Evolutionary conservation across 2,329 filamentous ascomycete genomes (phyloP), one percentile per base, ranked within the genome.

Genomic region (Cladophialophora immunda): DNA sequence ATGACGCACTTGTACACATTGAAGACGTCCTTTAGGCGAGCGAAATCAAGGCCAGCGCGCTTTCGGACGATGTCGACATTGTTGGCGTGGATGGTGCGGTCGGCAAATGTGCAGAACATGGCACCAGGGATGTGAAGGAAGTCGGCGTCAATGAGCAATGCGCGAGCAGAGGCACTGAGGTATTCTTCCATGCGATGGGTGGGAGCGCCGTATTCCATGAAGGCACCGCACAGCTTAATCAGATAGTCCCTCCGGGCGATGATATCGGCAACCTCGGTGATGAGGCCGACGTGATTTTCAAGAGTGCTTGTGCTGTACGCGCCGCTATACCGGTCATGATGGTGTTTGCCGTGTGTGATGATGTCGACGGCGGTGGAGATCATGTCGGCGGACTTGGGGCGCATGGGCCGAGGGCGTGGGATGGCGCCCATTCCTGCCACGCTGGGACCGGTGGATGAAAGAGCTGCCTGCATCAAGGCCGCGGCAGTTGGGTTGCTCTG

Each of bases 101-200:
- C 81, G 62, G 88, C 93, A 74, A 97, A 97, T 4, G 92, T 94
- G 75, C 97, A 91, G 65, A 97, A 92, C 94, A 97, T 97, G 75
- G 92, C 95, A 0, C 92, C 92, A 0, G 94, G 93, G 30, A 97
- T 87, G 76, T 97, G 97, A 25, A 97, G 81, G 73, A 95, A 97
- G 74, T 97, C 92, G 7, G 90, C 91, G 71, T 97, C 91, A 17
- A 97, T 93, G 77, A 94, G 92, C 41, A 97, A 85, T 1, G 95
- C 91, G 17, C 92, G 86, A 0, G 94, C 90, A 8, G 92, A 93
- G 92, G 94, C 96, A 69, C 86, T 89, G 87, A 97, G 89, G 77
- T 97, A 97, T 76, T 97, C 82, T 78, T 97, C 94, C 22, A 97
- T 82, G 9, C 94, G 89, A 80, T 97, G 94, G 0, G 93, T 97